These are phyloP conservation scores for Areca catechu DNA, from an alignment of 176 grass and related monocot genomes.

Conservation along the genomic window DNA sequence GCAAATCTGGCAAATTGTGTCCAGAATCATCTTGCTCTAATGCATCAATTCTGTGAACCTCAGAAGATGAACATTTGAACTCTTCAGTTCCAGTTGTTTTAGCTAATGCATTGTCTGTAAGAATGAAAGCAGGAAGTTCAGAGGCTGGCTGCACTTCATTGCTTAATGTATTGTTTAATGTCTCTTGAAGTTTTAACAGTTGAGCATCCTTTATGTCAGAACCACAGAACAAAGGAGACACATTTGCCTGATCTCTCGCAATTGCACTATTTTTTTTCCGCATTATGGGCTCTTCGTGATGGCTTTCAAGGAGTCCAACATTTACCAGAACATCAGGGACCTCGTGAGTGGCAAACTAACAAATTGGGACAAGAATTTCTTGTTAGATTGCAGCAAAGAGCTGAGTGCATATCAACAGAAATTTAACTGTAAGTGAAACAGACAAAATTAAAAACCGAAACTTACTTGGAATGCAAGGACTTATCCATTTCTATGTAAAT, in stretches of 20 bases:
- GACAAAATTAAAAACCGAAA: too few species aligned
- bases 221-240: constrained; percentile 11
- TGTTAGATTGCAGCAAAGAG: too few species aligned
- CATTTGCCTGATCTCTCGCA: constrained; percentile 3
- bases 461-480: too few species aligned
- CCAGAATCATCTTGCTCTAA: neutral
- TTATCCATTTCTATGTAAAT: too few species aligned
- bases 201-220: constrained; percentile 24
- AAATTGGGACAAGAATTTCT: too few species aligned
- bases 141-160: constrained; percentile 11
- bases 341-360: too few species aligned
- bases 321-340: too few species aligned
- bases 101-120: constrained; percentile 5
- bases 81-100: constrained; percentile 6
- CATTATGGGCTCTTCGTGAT: constrained; percentile 2
- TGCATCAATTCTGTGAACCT: constrained; percentile 12
- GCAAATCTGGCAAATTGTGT: constrained; percentile 2
- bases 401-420: too few species aligned
- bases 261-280: constrained; percentile 9
- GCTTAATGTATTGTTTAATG: constrained; percentile 9
- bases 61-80: constrained; percentile 13
- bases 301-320: too few species aligned
- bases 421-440: too few species aligned
- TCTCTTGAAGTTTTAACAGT: constrained; percentile 7
- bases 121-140: constrained; percentile 20